A percentile compares a stretch with the other conserved stretches of the same genome.
Conservation (phyloP, 345 rosid species). For the Hevea brasiliensis region DNA sequence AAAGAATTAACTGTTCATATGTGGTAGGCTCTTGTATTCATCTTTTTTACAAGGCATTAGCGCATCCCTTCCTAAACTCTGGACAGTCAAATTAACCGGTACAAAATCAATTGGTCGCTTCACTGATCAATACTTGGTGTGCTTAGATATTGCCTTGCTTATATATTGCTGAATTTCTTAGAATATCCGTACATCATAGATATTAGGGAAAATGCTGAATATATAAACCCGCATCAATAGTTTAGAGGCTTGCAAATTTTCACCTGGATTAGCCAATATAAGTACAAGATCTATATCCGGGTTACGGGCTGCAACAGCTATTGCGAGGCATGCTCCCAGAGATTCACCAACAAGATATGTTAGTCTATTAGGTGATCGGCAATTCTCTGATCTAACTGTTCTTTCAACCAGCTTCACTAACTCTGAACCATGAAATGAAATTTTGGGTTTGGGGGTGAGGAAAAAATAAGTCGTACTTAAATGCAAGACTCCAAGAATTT, state of each 20-base stretch:
- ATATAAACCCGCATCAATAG: background rate
- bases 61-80: too few relatives aligned
- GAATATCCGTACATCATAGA: background rate
- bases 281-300: conserved; percentile 56
- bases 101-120: too few relatives aligned
- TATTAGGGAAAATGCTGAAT: background rate
- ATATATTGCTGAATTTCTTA: too few relatives aligned
- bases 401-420: conserved; percentile 52
- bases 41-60: too few relatives aligned
- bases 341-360: conserved; percentile 65
- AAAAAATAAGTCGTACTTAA: background rate
- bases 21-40: too few relatives aligned
- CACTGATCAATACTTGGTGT: too few relatives aligned
- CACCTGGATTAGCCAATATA: conserved; percentile 67
- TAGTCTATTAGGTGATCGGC: conserved; percentile 44
- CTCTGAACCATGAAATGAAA: conserved; percentile 29
- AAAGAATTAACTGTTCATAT: too few relatives aligned
- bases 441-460: too few relatives aligned
- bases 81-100: too few relatives aligned
- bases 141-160: too few relatives aligned
- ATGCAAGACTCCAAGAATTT: too few relatives aligned
- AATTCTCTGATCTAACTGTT: conserved; percentile 44
- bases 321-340: conserved; percentile 59
- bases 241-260: background rate
- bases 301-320: conserved; percentile 59